phyloP scores from a whole-genome alignment of 2,329 filamentous ascomycete species.

The Arthrobotrys pseudoclavata region DNA sequence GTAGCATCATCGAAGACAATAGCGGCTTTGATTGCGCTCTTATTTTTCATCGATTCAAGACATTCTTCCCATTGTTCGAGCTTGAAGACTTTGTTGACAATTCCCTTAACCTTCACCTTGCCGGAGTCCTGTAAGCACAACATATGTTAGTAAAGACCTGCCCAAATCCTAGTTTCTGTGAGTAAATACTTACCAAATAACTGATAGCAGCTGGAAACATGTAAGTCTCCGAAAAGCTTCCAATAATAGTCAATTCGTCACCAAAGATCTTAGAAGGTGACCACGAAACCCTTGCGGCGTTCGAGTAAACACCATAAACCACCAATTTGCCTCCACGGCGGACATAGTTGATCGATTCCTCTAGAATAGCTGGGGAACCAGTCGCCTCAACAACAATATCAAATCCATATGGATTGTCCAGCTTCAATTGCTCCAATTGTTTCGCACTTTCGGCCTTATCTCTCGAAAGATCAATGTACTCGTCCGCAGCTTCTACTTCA shows the following conservation, averaged over 20 bases:
- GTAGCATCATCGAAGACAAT: constrained; percentile 75
- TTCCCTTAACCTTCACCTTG: constrained; percentile 75
- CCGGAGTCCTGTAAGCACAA: constrained; percentile 68
- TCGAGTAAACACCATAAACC: constrained; percentile 79
- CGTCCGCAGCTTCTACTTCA: constrained; percentile 71
- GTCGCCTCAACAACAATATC: constrained; percentile 76
- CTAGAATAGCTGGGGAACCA: constrained; percentile 77
- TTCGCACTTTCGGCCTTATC: constrained; percentile 71
- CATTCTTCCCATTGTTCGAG: constrained; percentile 80
- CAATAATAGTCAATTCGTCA: constrained; percentile 79
- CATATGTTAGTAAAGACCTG: constrained; percentile 63
- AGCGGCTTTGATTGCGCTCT: constrained; percentile 80
- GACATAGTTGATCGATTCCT: constrained; percentile 79
- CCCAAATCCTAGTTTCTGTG: constrained; percentile 67
- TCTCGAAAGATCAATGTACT: constrained; percentile 69
- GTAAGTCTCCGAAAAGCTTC: constrained; percentile 80
- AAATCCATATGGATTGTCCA: constrained; percentile 78
- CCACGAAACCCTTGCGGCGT: constrained; percentile 75
- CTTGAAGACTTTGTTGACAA: constrained; percentile 80
- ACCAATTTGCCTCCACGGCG: constrained; percentile 79
- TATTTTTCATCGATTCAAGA: constrained; percentile 78
- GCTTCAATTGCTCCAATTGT: constrained; percentile 75
- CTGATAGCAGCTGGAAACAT: constrained; percentile 76
- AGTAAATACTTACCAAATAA: constrained; percentile 65
- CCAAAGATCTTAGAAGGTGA: constrained; percentile 79